A percentile compares a stretch with the other conserved stretches of the same genome.
These are phyloP conservation scores for Flaveria sonorensis DNA, from an alignment of 129 eudicot species.

Conservation along the genomic window DNA sequence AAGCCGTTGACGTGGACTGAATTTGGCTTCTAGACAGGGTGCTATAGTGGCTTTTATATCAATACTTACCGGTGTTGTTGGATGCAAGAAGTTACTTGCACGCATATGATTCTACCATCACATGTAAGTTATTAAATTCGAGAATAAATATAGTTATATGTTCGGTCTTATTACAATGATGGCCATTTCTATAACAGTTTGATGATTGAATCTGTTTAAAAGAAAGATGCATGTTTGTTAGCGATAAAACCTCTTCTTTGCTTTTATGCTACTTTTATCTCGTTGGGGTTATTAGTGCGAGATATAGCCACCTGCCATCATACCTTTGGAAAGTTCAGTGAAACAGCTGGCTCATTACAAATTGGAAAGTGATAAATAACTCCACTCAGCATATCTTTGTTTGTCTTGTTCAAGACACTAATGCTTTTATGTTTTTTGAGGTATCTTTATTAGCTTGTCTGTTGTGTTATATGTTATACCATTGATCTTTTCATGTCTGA, in stretches of 20 bases:
- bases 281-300: constrained; percentile 26
- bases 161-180: neutral
- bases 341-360: constrained; percentile 29
- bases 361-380: constrained; percentile 36
- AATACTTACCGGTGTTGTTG: constrained; percentile 52
- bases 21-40: constrained; percentile 84
- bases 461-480: constrained; percentile 13
- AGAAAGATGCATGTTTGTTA: constrained; percentile 20
- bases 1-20: constrained; percentile 93
- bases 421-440: constrained; percentile 20
- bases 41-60: constrained; percentile 55
- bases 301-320: constrained; percentile 30
- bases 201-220: constrained; percentile 24
- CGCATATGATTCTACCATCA: constrained; percentile 18
- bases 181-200: constrained; percentile 2
- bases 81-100: constrained; percentile 52
- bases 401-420: neutral
- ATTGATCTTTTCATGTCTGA: neutral
- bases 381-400: constrained; percentile 25
- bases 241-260: constrained; percentile 23
- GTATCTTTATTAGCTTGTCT: neutral
- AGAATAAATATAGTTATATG: constrained; percentile 20
- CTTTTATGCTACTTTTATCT: constrained; percentile 27
- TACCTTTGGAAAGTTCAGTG: constrained; percentile 24
- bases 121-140: constrained; percentile 5